phyloP scores from a whole-genome alignment of 2,329 filamentous ascomycete species.

The Zelopaecilomyces penicillatus region DNA sequence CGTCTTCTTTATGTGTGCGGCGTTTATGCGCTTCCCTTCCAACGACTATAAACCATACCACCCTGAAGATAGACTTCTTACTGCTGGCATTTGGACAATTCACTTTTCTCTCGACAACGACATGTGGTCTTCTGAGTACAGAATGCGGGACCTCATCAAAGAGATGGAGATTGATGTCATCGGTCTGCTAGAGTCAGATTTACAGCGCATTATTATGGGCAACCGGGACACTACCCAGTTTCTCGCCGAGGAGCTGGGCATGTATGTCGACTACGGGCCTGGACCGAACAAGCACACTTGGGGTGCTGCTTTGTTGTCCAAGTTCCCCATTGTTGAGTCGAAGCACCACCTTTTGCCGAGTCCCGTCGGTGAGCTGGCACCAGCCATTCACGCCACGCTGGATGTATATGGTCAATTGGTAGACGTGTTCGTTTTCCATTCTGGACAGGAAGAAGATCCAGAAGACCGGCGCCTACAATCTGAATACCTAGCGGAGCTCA shows the following conservation, averaged over 20 bases:
- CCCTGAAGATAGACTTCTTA: slow-evolving; percentile 75
- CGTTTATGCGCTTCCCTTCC: slow-evolving; percentile 84
- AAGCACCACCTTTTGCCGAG: slow-evolving; percentile 92
- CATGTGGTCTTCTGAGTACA: slow-evolving; percentile 95
- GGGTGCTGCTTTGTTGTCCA: slow-evolving; percentile 86
- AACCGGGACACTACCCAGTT: slow-evolving; percentile 95
- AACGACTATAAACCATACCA: slow-evolving; percentile 92
- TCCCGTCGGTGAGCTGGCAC: slow-evolving; percentile 88
- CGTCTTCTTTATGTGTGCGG: slow-evolving; percentile 67
- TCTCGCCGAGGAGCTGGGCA: slow-evolving; percentile 89
- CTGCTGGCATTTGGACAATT: slow-evolving; percentile 96
- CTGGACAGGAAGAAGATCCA: slow-evolving; percentile 90
- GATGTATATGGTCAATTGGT: slow-evolving; percentile 84
- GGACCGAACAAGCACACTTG: slow-evolving; percentile 99
- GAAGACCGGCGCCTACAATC: slow-evolving; percentile 84
- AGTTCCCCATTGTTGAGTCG: slow-evolving; percentile 95
- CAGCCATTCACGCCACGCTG: slow-evolving; percentile 92
- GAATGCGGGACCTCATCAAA: slow-evolving; percentile 83
- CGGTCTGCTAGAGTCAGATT: slow-evolving; percentile 86
- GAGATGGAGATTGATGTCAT: slow-evolving; percentile 97
- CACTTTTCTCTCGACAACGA: slow-evolving; percentile 97
- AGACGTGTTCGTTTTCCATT: slow-evolving; percentile 97
- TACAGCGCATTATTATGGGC: slow-evolving; percentile 98
- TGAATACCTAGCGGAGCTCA: slow-evolving; percentile 77
- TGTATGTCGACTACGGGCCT: slow-evolving; percentile 97